Percentiles rank a stretch among this genome's conserved stretches.
These are phyloP conservation scores for Plasmopara viticola DNA, from an alignment of 352 stramenopile species.

Conservation along the genomic window DNA sequence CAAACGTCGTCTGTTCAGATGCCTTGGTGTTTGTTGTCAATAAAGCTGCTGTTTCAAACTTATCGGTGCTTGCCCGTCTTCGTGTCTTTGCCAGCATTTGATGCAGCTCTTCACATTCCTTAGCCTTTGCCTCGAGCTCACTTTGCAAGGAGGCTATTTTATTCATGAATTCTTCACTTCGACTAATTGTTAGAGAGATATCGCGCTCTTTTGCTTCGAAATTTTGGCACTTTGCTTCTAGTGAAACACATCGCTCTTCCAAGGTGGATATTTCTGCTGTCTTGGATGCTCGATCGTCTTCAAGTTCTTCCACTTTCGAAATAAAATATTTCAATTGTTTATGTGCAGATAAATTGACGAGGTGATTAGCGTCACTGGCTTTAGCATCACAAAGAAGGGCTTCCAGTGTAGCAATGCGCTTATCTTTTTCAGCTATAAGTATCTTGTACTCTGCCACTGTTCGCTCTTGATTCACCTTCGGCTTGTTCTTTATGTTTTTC, in stretches of 20 bases:
- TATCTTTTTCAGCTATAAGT: conserved; percentile 51
- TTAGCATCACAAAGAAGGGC: conserved; percentile 24
- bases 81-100: conserved; percentile 23
- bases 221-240: conserved; percentile 36
- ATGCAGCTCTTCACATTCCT: conserved; percentile 45
- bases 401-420: conserved; percentile 40
- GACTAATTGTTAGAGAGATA: conserved; percentile 29
- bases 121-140: conserved; percentile 42
- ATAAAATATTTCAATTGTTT: conserved; percentile 41
- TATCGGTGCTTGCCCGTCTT: background rate
- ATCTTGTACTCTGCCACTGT: conserved; percentile 71
- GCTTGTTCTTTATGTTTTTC: conserved; percentile 78
- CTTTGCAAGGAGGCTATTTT: conserved; percentile 45
- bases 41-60: conserved; percentile 1
- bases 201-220: conserved; percentile 35
- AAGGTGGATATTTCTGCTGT: conserved; percentile 40
- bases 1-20: conserved; percentile 7
- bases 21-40: conserved; percentile 4
- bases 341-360: conserved; percentile 27
- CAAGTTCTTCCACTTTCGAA: conserved; percentile 46
- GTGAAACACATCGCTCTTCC: conserved; percentile 48
- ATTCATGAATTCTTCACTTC: conserved; percentile 45
- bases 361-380: conserved; percentile 12
- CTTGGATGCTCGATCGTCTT: conserved; percentile 59
- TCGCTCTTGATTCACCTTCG: conserved; percentile 87